Conservation (phyloP, 257 asterid species). For the Haberlea rhodopensis region DNA sequence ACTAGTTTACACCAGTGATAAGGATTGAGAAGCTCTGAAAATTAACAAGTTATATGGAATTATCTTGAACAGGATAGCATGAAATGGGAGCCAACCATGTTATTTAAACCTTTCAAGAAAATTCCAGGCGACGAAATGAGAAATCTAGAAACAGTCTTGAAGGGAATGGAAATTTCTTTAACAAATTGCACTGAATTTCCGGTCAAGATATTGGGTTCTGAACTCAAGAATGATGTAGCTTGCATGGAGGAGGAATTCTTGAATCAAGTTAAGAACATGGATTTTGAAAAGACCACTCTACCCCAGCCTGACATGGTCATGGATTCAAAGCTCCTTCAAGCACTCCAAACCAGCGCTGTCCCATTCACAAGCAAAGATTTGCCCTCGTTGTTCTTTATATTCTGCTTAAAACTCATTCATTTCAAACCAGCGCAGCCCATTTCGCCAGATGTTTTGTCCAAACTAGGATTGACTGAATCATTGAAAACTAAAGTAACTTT, state of each 20-base stretch:
- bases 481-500: conserved; percentile 16
- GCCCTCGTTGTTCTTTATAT: conserved; percentile 64
- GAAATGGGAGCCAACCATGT: conserved; percentile 70
- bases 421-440: conserved; percentile 22
- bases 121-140: conserved; percentile 51
- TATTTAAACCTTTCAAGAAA: conserved; percentile 40
- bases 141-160: conserved; percentile 53
- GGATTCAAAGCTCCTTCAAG: conserved; percentile 38
- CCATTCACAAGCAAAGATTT: conserved; percentile 35
- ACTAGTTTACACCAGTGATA: not conserved
- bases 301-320: conserved; percentile 40
- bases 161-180: conserved; percentile 70
- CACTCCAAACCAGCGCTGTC: conserved; percentile 39
- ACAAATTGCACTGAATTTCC: conserved; percentile 45
- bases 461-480: conserved; percentile 21
- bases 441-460: conserved; percentile 11
- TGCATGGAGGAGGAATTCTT: conserved; percentile 35
- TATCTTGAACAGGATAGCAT: conserved; percentile 63
- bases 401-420: conserved; percentile 59
- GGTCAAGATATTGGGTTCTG: conserved; percentile 23
- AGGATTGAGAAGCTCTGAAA: not conserved
- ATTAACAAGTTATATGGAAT: not conserved
- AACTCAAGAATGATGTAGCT: conserved; percentile 36
- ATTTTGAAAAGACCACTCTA: conserved; percentile 39
- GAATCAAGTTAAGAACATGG: conserved; percentile 41